Evolutionary conservation across 2,329 filamentous ascomycete genomes (phyloP).

Genomic region (Aspergillus sp.): DNA sequence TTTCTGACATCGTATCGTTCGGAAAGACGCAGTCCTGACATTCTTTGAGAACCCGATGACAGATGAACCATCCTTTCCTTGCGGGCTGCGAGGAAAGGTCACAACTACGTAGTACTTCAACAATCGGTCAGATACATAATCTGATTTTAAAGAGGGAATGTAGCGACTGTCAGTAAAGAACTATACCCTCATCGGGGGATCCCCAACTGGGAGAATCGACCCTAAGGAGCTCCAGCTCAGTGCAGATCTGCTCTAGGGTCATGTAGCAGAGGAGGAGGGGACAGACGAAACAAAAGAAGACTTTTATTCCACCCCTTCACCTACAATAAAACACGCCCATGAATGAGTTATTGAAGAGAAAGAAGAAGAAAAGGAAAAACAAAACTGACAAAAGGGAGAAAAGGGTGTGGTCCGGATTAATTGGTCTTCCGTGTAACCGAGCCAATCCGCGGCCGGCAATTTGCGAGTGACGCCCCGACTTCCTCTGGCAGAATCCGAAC

Average conservation of each 20-base stretch:
- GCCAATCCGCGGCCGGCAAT: slow-evolving; percentile 40
- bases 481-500: slow-evolving; percentile 30
- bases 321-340: slow-evolving; percentile 66
- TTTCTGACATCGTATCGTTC: too few relatives aligned
- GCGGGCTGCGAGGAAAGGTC: too few relatives aligned
- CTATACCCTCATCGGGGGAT: slow-evolving; percentile 55
- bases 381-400: slow-evolving; percentile 19
- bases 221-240: slow-evolving; percentile 67
- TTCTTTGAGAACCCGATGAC: too few relatives aligned
- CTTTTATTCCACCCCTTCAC: slow-evolving; percentile 43
- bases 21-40: too few relatives aligned
- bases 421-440: slow-evolving; percentile 30
- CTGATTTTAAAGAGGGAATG: slow-evolving; percentile 34
- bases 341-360: slow-evolving; percentile 51
- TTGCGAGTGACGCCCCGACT: slow-evolving; percentile 34
- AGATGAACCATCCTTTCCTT: too few relatives aligned
- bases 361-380: slow-evolving; percentile 22
- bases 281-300: slow-evolving; percentile 28
- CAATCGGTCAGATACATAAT: too few relatives aligned
- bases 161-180: slow-evolving; percentile 69
- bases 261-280: slow-evolving; percentile 62
- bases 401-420: slow-evolving; percentile 26
- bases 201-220: slow-evolving; percentile 18
- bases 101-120: too few relatives aligned
- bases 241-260: slow-evolving; percentile 58